phyloP scores from a whole-genome alignment of 2,329 filamentous ascomycete genomes.

The Incumbomyces delicatus region DNA sequence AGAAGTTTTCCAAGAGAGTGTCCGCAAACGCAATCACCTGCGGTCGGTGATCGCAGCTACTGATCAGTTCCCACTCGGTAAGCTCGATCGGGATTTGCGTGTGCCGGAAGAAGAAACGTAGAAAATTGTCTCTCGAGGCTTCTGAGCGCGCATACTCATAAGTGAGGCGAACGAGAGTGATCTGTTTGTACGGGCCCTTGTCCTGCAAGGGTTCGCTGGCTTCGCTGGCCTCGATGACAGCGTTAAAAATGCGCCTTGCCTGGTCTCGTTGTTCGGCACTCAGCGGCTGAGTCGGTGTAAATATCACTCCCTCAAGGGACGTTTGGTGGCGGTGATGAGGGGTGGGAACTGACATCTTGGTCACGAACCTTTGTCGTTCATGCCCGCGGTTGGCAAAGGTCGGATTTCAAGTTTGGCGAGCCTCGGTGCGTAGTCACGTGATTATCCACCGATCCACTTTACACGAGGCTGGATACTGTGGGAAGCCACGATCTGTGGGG shows the following conservation, averaged over 20 bases:
- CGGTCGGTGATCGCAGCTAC: conserved; percentile 4
- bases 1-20: conserved; percentile 16
- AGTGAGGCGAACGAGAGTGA: conserved; percentile 17
- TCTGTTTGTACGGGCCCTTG: conserved; percentile 16
- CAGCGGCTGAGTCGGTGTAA: conserved; percentile 8
- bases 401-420: no score
- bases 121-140: conserved; percentile 10
- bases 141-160: conserved; percentile 16
- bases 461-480: no score
- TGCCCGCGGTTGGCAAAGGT: no score
- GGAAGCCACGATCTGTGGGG: no score
- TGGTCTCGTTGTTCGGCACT: conserved; percentile 10
- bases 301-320: conserved; percentile 7
- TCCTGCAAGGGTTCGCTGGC: conserved; percentile 18
- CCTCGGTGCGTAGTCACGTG: no score
- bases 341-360: no score
- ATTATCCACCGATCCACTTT: no score
- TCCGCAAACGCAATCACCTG: conserved; percentile 12
- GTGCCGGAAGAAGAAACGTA: conserved; percentile 10
- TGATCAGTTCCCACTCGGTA: conserved; percentile 3
- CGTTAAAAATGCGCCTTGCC: conserved; percentile 10
- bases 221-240: conserved; percentile 15
- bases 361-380: no score
- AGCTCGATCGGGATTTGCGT: conserved; percentile 8
- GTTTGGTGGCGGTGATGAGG: not conserved